phyloP scores from a whole-genome alignment of 2,329 filamentous ascomycete species.

The Fusarium incarnatum region DNA sequence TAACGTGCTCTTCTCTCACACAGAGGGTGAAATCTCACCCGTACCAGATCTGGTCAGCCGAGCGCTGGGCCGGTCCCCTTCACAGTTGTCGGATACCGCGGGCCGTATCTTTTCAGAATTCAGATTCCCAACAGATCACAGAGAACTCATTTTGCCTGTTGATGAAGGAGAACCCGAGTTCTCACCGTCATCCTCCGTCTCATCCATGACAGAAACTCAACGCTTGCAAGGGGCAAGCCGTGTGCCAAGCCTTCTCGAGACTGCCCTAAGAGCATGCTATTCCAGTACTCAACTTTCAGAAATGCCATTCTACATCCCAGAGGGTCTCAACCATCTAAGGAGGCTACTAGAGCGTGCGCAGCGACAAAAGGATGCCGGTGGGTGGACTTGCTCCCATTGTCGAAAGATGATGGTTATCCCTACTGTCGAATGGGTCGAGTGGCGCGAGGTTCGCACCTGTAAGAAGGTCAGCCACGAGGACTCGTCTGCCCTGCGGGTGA shows the following conservation, averaged over 20 bases:
- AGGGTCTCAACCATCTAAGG: slow-evolving; percentile 55
- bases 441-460: slow-evolving; percentile 59
- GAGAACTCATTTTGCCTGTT: slow-evolving; percentile 40
- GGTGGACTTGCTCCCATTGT: slow-evolving; percentile 65
- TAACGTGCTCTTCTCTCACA: slow-evolving; percentile 24
- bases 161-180: slow-evolving; percentile 30
- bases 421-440: slow-evolving; percentile 71
- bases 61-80: slow-evolving; percentile 48
- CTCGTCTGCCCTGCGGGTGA: slow-evolving; percentile 26
- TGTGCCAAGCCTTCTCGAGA: slow-evolving; percentile 64
- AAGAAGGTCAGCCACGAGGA: slow-evolving; percentile 16
- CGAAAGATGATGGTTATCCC: slow-evolving; percentile 61
- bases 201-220: slow-evolving; percentile 24
- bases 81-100: slow-evolving; percentile 49
- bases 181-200: slow-evolving; percentile 6
- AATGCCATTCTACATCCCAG: slow-evolving; percentile 57
- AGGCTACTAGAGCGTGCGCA: slow-evolving; percentile 55
- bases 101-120: slow-evolving; percentile 50
- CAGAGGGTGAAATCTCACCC: not conserved
- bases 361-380: slow-evolving; percentile 60
- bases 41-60: slow-evolving; percentile 42
- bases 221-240: slow-evolving; percentile 44
- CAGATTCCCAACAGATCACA: slow-evolving; percentile 42
- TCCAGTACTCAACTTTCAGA: slow-evolving; percentile 56
- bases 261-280: slow-evolving; percentile 61